These are phyloP conservation scores for Botrytis sinoallii DNA, from an alignment of 2,329 filamentous ascomycete species.

Conservation along the genomic window DNA sequence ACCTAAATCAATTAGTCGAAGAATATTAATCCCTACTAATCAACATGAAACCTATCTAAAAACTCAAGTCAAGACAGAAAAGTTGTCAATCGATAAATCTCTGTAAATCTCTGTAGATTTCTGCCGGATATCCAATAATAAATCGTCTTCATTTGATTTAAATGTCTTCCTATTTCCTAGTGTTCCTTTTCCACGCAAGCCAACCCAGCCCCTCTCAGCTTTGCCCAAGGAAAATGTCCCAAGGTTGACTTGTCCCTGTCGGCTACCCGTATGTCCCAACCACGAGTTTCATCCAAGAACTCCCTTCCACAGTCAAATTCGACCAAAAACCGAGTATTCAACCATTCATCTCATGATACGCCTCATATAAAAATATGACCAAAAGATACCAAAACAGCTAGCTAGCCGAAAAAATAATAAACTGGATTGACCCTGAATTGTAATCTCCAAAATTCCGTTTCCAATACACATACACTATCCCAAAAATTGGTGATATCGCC, in stretches of 20 bases:
- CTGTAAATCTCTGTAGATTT: background rate
- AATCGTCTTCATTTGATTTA: slow-evolving; percentile 12
- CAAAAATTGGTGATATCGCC: slow-evolving; percentile 14
- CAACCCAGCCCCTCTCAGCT: background rate
- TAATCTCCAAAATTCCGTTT: slow-evolving; percentile 13
- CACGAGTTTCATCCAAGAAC: slow-evolving; percentile 19
- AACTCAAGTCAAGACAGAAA: background rate
- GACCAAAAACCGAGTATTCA: slow-evolving; percentile 11
- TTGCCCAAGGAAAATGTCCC: background rate
- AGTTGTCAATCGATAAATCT: background rate
- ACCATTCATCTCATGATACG: slow-evolving; percentile 19
- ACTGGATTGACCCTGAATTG: slow-evolving; percentile 6
- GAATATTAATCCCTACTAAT: background rate
- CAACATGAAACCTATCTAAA: background rate
- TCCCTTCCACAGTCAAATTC: slow-evolving; percentile 15
- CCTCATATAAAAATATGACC: slow-evolving; percentile 17
- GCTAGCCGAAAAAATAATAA: slow-evolving; percentile 10
- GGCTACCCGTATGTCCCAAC: slow-evolving; percentile 16
- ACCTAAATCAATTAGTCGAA: background rate
- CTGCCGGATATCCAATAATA: slow-evolving; percentile 7
- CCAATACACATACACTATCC: slow-evolving; percentile 19
- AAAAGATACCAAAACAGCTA: slow-evolving; percentile 9
- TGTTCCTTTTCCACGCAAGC: slow-evolving; percentile 16
- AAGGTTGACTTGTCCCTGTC: background rate
- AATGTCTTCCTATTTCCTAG: background rate